phyloP scores from a whole-genome alignment of 2,329 filamentous ascomycete genomes.

The Nigrograna mackinnonii region DNA sequence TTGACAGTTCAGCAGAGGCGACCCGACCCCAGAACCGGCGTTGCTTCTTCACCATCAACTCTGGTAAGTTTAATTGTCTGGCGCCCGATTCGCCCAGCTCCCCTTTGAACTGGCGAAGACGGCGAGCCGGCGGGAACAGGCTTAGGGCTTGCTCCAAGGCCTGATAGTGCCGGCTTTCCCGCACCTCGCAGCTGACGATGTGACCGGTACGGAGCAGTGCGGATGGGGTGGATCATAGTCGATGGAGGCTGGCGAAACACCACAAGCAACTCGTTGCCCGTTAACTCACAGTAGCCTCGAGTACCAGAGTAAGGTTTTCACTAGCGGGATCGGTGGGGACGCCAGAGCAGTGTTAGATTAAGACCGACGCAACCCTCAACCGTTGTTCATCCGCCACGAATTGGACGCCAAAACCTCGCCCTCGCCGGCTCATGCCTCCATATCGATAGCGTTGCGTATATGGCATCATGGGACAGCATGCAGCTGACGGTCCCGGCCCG shows the following conservation, averaged over 20 bases:
- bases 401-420: neutral
- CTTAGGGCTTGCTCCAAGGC: slow-evolving; percentile 1
- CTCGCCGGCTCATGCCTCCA: too few species aligned
- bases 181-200: slow-evolving; percentile 33
- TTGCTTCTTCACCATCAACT: slow-evolving; percentile 18
- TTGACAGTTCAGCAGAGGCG: slow-evolving; percentile 23
- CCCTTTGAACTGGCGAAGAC: neutral
- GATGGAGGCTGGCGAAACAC: slow-evolving; percentile 25
- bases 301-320: slow-evolving; percentile 15
- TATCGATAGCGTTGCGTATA: slow-evolving; percentile 6
- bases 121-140: slow-evolving; percentile 14
- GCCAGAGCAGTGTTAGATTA: slow-evolving; percentile 1
- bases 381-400: slow-evolving; percentile 8
- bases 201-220: slow-evolving; percentile 27
- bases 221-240: slow-evolving; percentile 25
- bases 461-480: slow-evolving; percentile 12
- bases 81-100: slow-evolving; percentile 25
- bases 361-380: slow-evolving; percentile 1
- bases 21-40: slow-evolving; percentile 28
- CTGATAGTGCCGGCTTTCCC: slow-evolving; percentile 31
- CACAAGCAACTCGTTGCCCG: slow-evolving; percentile 13
- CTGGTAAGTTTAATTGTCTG: slow-evolving; percentile 16
- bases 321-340: slow-evolving; percentile 21
- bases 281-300: slow-evolving; percentile 12
- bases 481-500: slow-evolving; percentile 32